Conservation (phyloP, 2,329 filamentous ascomycete genomes). For the Grosmannia clavigera region DNA sequence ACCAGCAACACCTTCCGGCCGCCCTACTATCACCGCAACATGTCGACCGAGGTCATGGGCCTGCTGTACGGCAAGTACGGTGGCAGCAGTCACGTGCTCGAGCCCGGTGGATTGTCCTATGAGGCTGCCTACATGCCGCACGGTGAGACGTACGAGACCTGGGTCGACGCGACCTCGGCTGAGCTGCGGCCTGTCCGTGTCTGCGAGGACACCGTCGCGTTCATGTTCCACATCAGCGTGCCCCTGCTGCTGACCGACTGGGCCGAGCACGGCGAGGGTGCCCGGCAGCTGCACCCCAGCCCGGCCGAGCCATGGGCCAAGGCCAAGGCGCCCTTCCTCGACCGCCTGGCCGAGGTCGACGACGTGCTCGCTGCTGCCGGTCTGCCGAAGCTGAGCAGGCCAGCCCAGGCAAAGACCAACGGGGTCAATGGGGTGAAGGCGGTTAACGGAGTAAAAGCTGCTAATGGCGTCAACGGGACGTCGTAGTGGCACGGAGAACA, state of each 20-base stretch:
- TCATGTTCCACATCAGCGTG: slow-evolving; percentile 11
- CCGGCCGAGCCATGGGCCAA: slow-evolving; percentile 1
- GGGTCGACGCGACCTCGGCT: slow-evolving; percentile 15
- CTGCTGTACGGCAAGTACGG: slow-evolving; percentile 28
- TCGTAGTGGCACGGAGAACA: neutral
- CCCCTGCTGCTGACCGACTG: slow-evolving; percentile 3
- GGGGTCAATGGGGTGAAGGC: neutral
- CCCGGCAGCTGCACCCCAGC: neutral
- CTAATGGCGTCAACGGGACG: neutral
- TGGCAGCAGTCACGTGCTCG: slow-evolving; percentile 15
- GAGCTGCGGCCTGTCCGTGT: slow-evolving; percentile 4
- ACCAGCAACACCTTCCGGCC: slow-evolving; percentile 49
- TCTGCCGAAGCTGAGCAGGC: neutral
- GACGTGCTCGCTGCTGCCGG: slow-evolving; percentile 18
- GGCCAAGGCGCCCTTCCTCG: slow-evolving; percentile 4
- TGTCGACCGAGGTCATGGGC: slow-evolving; percentile 44
- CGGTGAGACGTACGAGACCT: slow-evolving; percentile 21
- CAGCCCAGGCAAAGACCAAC: neutral
- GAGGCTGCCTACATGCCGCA: slow-evolving; percentile 24
- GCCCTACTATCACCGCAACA: slow-evolving; percentile 54
- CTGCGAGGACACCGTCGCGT: slow-evolving; percentile 6
- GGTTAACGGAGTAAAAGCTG: neutral
- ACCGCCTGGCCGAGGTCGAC: slow-evolving; percentile 4
- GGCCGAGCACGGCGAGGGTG: neutral
- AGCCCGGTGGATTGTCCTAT: slow-evolving; percentile 20